These are phyloP conservation scores for Septoria linicola DNA, from an alignment of 2,329 filamentous ascomycete genomes.

Conservation along the genomic window DNA sequence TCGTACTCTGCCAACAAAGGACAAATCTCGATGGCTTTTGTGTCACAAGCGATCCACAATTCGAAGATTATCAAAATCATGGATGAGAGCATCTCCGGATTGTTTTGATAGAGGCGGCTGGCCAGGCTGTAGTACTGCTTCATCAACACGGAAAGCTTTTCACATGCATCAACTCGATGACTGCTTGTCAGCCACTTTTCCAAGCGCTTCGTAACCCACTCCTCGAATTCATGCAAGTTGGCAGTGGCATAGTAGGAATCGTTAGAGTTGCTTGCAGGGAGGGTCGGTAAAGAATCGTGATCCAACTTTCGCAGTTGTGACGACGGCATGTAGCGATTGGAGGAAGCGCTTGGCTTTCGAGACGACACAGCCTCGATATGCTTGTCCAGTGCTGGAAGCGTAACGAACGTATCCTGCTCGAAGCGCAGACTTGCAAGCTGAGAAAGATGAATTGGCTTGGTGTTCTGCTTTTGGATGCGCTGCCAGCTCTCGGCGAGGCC, in stretches of 20 bases:
- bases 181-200: not conserved
- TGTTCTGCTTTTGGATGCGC: conserved; percentile 3
- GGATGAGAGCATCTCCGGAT: conserved; percentile 17
- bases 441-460: conserved; percentile 13
- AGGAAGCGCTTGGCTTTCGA: not conserved
- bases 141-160: not conserved
- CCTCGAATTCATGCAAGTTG: conserved; percentile 15
- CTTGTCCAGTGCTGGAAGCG: conserved; percentile 23
- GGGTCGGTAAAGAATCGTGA: conserved; percentile 13
- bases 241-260: conserved; percentile 2
- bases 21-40: conserved; percentile 42
- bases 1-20: conserved; percentile 53
- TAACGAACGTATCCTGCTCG: conserved; percentile 17
- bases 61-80: conserved; percentile 57
- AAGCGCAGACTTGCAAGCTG: conserved; percentile 16
- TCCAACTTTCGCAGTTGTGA: conserved; percentile 9
- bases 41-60: conserved; percentile 60
- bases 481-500: not conserved
- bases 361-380: conserved; percentile 16
- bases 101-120: conserved; percentile 1
- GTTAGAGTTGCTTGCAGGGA: conserved; percentile 4
- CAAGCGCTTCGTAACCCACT: conserved; percentile 4
- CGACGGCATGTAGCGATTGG: conserved; percentile 16
- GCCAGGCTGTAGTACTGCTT: conserved; percentile 5
- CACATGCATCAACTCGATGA: not conserved